Evolutionary conservation across 2,329 filamentous ascomycete species (phyloP).

Genomic region (Colletotrichum spaethianum): DNA sequence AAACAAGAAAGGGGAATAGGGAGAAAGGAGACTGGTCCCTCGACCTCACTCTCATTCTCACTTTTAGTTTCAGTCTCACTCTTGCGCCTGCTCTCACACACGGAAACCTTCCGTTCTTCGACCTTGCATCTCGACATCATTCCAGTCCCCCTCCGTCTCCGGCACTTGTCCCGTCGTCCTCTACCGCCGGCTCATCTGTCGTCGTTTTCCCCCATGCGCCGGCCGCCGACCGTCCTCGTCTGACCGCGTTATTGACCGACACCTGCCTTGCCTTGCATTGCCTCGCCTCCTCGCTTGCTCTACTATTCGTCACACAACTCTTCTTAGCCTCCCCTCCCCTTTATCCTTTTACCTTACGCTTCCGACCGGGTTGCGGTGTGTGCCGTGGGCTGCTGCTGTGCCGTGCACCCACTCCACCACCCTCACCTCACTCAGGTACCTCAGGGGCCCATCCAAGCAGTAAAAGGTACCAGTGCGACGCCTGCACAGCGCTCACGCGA

Average conservation of each 20-base stretch:
- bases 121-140: slow-evolving; percentile 27
- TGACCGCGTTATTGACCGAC: slow-evolving; percentile 30
- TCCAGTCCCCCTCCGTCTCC: slow-evolving; percentile 20
- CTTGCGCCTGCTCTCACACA: not conserved
- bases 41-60: not conserved
- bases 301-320: not conserved
- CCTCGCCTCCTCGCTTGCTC: not conserved
- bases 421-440: not conserved
- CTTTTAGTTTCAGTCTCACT: not conserved
- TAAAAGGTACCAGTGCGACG: slow-evolving; percentile 5
- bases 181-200: not conserved
- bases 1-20: not conserved
- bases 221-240: slow-evolving; percentile 15
- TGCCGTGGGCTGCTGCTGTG: slow-evolving; percentile 1
- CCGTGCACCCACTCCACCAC: not conserved
- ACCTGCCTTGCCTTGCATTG: slow-evolving; percentile 5
- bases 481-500: not conserved
- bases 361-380: slow-evolving; percentile 12
- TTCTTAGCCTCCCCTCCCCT: not conserved
- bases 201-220: slow-evolving; percentile 1
- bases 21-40: not conserved
- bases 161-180: not conserved
- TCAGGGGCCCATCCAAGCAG: not conserved
- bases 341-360: not conserved
- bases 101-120: slow-evolving; percentile 14